Evolutionary conservation across 768 basidiomycete genomes (phyloP).

Genomic region (Sutorius australiensis): DNA sequence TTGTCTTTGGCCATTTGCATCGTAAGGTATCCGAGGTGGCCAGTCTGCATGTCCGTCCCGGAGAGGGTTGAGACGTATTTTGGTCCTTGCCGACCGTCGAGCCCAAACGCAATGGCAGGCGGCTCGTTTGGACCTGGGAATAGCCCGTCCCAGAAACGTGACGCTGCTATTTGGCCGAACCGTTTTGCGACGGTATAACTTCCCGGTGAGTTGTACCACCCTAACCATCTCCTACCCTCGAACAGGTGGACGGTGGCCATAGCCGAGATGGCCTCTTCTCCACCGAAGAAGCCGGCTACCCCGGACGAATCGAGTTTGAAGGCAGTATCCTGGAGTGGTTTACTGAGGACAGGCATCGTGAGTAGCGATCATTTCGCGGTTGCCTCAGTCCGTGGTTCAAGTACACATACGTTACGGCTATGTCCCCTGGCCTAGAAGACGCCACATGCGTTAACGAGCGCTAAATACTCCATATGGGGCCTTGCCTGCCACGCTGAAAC

Average conservation of each 20-base stretch:
- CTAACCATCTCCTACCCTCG: slow-evolving; percentile 30
- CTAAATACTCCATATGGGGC: background rate
- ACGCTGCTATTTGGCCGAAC: slow-evolving; percentile 29
- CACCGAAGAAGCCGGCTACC: slow-evolving; percentile 36
- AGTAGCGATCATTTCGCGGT: background rate
- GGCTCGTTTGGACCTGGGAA: slow-evolving; percentile 29
- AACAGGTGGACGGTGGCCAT: slow-evolving; percentile 35
- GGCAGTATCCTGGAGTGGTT: slow-evolving; percentile 1
- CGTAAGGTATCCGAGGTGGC: slow-evolving; percentile 30
- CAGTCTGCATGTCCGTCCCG: slow-evolving; percentile 28
- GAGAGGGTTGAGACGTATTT: slow-evolving; percentile 25
- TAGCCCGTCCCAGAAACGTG: slow-evolving; percentile 30
- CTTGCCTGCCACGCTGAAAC: background rate
- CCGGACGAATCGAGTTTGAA: slow-evolving; percentile 31
- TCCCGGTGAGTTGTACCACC: slow-evolving; percentile 38
- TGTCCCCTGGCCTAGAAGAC: background rate
- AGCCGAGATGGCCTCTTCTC: slow-evolving; percentile 36
- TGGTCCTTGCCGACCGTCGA: slow-evolving; percentile 29
- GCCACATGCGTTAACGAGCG: too few species aligned
- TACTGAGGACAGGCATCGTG: slow-evolving; percentile 16
- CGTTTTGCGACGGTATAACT: slow-evolving; percentile 33
- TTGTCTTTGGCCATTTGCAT: slow-evolving; percentile 14
- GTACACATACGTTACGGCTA: background rate
- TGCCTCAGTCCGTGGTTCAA: background rate
- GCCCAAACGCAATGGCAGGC: slow-evolving; percentile 27